Conservation (phyloP, 164 flowering plant species). For the Vitis vinifera region ASM3070453v1 NC_081805.1:10215501-10216000, state of each 20-base stretch:
- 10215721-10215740: neutral
- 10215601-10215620: slow-evolving; percentile 76
- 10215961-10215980: slow-evolving; percentile 38
- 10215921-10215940: slow-evolving; percentile 54
- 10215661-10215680: slow-evolving; percentile 75
- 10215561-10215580: slow-evolving; percentile 17
- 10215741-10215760: neutral
- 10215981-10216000: slow-evolving; percentile 40
- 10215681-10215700: slow-evolving; percentile 81
- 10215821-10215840: slow-evolving; percentile 56
- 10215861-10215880: neutral
- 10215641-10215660: slow-evolving; percentile 73
- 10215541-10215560: slow-evolving; percentile 7
- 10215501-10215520: slow-evolving; percentile 36
- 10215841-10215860: slow-evolving; percentile 36
- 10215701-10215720: neutral
- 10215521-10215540: slow-evolving; percentile 22
- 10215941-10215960: slow-evolving; percentile 47
- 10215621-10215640: slow-evolving; percentile 87
- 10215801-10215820: slow-evolving; percentile 95
- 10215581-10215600: slow-evolving; percentile 13
- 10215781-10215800: slow-evolving; percentile 77
- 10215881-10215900: slow-evolving; percentile 15
- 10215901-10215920: slow-evolving; percentile 35
- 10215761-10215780: neutral